Conservation (phyloP, 306 rosid species). For the Cucurbita argyrosperma region DNA sequence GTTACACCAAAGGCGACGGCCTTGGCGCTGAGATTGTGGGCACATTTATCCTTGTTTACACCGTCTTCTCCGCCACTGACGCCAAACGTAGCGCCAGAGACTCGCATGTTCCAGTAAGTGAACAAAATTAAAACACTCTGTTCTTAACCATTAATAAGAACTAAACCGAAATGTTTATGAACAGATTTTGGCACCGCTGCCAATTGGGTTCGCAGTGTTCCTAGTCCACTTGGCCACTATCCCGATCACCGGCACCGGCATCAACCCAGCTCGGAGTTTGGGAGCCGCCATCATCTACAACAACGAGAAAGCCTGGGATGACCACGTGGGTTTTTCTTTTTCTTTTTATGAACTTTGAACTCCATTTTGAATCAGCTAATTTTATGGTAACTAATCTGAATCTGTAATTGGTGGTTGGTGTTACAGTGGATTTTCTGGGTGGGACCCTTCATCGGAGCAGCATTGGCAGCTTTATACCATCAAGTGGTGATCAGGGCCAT, state of each 20-base stretch:
- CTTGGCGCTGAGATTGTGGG: slow-evolving; percentile 55
- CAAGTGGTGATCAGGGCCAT: slow-evolving; percentile 47
- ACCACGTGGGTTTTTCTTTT: slow-evolving; percentile 17
- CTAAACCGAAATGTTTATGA: background rate
- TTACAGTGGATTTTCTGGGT: slow-evolving; percentile 55
- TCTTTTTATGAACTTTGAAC: accelerated
- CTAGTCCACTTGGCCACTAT: slow-evolving; percentile 54
- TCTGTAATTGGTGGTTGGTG: no score
- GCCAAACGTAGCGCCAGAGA: slow-evolving; percentile 83
- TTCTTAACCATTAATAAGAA: background rate
- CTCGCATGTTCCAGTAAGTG: slow-evolving; percentile 50
- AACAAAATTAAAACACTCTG: background rate
- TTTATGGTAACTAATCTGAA: no score
- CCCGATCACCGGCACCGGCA: slow-evolving; percentile 54
- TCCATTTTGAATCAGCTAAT: no score
- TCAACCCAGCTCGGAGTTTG: slow-evolving; percentile 49
- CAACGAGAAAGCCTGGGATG: slow-evolving; percentile 26
- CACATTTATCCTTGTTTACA: slow-evolving; percentile 46
- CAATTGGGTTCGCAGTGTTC: slow-evolving; percentile 75
- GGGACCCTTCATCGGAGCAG: slow-evolving; percentile 50
- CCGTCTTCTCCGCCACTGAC: slow-evolving; percentile 89
- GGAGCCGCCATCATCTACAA: slow-evolving; percentile 48
- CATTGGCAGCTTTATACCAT: slow-evolving; percentile 45
- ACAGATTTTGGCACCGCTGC: slow-evolving; percentile 87
- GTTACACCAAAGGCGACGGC: slow-evolving; percentile 69